Conservation (phyloP, 306 rosid species). For the Casuarina cunninghamiana region DNA sequence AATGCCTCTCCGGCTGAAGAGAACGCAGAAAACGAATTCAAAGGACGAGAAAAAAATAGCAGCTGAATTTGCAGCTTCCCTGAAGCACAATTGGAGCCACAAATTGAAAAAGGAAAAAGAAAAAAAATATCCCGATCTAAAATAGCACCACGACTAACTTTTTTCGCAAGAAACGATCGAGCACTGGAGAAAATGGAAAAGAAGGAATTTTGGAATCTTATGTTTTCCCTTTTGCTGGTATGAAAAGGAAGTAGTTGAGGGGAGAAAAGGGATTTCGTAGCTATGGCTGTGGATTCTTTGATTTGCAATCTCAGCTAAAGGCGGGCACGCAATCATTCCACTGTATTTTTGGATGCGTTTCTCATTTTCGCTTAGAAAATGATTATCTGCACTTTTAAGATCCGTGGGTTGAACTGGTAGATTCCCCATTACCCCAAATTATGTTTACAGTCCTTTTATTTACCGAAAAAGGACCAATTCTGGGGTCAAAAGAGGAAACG, state of each 20-base stretch:
- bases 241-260: neutral
- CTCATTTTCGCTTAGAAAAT: neutral
- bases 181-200: neutral
- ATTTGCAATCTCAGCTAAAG: neutral
- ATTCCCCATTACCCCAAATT: neutral
- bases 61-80: neutral
- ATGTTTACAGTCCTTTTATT: no score
- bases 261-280: neutral
- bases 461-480: no score
- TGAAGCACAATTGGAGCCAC: conserved; percentile 3
- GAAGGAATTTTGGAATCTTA: neutral
- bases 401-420: no score
- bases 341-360: neutral
- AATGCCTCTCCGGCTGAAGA: no score
- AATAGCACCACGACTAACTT: conserved; percentile 22
- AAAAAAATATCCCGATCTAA: conserved; percentile 28
- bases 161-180: conserved; percentile 6
- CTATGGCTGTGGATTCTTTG: neutral
- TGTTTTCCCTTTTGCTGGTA: neutral
- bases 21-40: no score
- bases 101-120: neutral
- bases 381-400: neutral
- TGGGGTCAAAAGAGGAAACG: no score
- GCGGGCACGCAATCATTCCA: conserved; percentile 1
- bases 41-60: no score